A percentile compares a stretch with the other conserved stretches of the same genome.
These are phyloP conservation scores for Fusarium pseudocircinatum DNA, from an alignment of 2,329 filamentous ascomycete genomes.

Conservation along the genomic window DNA sequence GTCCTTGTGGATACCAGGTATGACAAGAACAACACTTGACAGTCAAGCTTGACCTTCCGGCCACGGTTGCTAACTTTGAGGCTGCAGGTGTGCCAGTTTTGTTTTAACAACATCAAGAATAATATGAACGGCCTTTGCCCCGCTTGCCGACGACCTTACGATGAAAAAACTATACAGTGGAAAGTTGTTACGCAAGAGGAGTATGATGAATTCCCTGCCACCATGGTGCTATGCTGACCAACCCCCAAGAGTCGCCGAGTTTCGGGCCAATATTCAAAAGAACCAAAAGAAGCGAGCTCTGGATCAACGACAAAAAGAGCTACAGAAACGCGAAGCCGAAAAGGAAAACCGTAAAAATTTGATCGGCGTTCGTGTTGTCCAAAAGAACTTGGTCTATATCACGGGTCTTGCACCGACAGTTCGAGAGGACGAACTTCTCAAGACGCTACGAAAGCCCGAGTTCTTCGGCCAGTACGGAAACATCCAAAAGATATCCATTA, in stretches of 20 bases:
- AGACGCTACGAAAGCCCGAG: slow-evolving; percentile 87
- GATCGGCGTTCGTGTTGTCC: slow-evolving; percentile 92
- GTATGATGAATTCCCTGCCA: slow-evolving; percentile 62
- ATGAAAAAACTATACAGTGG: slow-evolving; percentile 97
- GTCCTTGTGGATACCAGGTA: slow-evolving; percentile 98
- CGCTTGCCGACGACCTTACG: slow-evolving; percentile 94
- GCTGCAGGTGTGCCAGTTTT: slow-evolving; percentile 94
- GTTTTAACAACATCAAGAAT: slow-evolving; percentile 98
- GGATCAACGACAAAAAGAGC: slow-evolving; percentile 88
- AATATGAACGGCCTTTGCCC: slow-evolving; percentile 98
- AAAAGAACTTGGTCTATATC: slow-evolving; percentile 99
- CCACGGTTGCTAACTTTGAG: slow-evolving; percentile 38
- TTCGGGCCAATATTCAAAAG: slow-evolving; percentile 82
- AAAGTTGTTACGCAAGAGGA: slow-evolving; percentile 95
- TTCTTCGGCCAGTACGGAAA: slow-evolving; percentile 99
- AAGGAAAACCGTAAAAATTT: slow-evolving; percentile 95
- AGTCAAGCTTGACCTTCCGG: slow-evolving; percentile 10
- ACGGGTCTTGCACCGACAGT: slow-evolving; percentile 92
- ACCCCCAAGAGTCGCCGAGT: slow-evolving; percentile 71
- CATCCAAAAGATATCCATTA: slow-evolving; percentile 98
- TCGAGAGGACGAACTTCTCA: slow-evolving; percentile 89
- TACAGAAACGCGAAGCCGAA: slow-evolving; percentile 95
- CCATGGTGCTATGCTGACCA: slow-evolving; percentile 32
- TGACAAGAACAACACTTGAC: background rate
- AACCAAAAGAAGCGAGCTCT: slow-evolving; percentile 92